Evolutionary conservation across 31 red algal genomes (phyloP), one percentile per base, ranked within the genome.

Genomic region (Bonnemaisonia californica): DNA sequence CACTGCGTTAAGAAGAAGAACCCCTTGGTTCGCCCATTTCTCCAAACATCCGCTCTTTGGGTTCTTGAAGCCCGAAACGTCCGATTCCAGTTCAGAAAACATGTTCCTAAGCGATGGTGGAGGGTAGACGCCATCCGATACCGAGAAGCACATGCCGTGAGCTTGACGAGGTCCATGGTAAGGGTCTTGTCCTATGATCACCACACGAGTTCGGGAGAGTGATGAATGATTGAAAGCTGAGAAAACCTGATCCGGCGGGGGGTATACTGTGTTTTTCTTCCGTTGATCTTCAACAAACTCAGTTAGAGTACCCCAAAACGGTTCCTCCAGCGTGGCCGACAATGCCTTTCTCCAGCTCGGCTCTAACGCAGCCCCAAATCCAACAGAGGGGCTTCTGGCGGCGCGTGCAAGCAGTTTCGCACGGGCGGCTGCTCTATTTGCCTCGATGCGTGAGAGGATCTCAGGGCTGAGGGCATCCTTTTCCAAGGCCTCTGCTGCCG

Each of bases 111-210:
- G 81, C 3, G 89, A 93, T 19, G 98, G 98, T 41, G 98, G 98
- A 23, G 85, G 65, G 24, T 58, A 40, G 37, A 97, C 88, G 28
- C 98, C 98, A 27, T 57, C 76, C 31, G 63, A 85, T 4, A 99
- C 98, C 40, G 86, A 91, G 78, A 99, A 99, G 24, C 91, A 83
- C 74, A 96, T 74, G 21, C 98, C 98, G 70, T 99, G 98, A 34
- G 98, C 98, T 75, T 99, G 98, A 8, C 94, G 41, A n/a, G 76
- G 85, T 24, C 91, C 88, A 64, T 99, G 98, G 63, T 99, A 99
- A 2, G 98, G 98, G 57, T 99, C 98, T 42, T 99, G 98, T 24
- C 98, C 98, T 38, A 99, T 85, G 33, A 99, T 99, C 58, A 99
- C 98, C 1, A 99, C 98, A 21, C 77, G 70, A 4, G 90, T 90